phyloP scores from a whole-genome alignment of 2,329 filamentous ascomycete species.

The Penicillium occitanis region DNA sequence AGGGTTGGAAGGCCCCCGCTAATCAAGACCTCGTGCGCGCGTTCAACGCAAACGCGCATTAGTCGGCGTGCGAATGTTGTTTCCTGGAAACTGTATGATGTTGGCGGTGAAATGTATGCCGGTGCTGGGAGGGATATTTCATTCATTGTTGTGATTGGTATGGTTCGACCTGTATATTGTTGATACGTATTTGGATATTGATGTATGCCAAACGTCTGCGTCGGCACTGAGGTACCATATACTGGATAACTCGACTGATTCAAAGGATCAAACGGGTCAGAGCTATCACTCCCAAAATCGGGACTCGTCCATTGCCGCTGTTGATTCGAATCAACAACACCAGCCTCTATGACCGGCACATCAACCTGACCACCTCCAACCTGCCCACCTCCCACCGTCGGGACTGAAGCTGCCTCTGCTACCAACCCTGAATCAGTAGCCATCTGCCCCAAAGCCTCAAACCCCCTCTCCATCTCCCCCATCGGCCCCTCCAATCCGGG shows the following conservation, averaged over 20 bases:
- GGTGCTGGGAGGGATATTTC: not conserved
- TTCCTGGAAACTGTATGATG: conserved; percentile 20
- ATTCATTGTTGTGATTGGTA: not conserved
- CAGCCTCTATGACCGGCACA: not conserved
- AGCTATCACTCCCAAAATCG: not conserved
- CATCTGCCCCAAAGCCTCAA: conserved; percentile 10
- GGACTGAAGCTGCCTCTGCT: not conserved
- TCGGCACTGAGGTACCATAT: not conserved
- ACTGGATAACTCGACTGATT: not conserved
- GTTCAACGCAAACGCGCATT: conserved; percentile 15
- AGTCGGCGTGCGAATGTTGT: conserved; percentile 19
- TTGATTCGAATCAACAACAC: not conserved
- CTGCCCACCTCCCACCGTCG: not conserved
- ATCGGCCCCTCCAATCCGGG: conserved; percentile 9
- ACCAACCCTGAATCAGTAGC: not conserved
- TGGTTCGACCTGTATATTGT: not conserved
- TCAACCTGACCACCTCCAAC: not conserved
- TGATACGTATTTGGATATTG: not conserved
- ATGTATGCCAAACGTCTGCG: not conserved
- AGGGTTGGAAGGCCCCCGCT: not conserved
- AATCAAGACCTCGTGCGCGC: conserved; percentile 2
- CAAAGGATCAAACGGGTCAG: not conserved
- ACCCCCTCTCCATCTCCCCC: conserved; percentile 5
- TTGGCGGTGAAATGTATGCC: conserved; percentile 5
- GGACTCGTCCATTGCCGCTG: conserved; percentile 1